Evolutionary conservation across 257 asterid species (phyloP), one percentile per base, ranked within the genome.

Genomic region (Solanum sparsipilum): DNA sequence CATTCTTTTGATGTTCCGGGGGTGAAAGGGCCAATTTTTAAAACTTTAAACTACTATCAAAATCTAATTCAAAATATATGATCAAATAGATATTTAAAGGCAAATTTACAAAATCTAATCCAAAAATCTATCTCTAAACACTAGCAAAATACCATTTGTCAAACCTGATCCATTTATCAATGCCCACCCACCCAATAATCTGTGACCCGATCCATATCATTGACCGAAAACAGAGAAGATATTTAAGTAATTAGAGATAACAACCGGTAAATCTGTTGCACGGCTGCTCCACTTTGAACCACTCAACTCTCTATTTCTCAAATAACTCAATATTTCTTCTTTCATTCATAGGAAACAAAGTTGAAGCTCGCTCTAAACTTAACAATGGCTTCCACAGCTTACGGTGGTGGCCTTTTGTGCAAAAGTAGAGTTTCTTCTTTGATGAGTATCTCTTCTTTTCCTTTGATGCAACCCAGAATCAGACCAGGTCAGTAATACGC

Each of bases 341-440:
- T 1, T 79, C 67, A 79, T 44, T 79, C 25, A 44, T 78, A n/a
- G 8, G 7, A 15, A 39, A 38, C 16, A 25, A 3, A 29, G 9
- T 7, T 8, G 32, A 31, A 31, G 67, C 10, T 27, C 25, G 0
- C 0, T 46, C 16, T 15, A 82, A 48, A 29, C 13, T 79, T 41
- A 27, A 82, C 44, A 88, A 93, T 93, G 98, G 95, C 92, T 41
- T 87, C 93, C 52, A 70, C 88, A 23, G 83, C 93, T 13, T 88
- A 90, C 13, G 82, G 89, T 27, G 85, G 88, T 88, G 84, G 70
- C 90, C 58, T 88, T 75, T 58, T 89, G 13, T 88, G 89, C 92
- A 91, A 86, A 88, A 89, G 13, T 81, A 87, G 90, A 87, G 73
- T 88, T 21, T 88, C 90, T 91, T 84, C 93, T 84, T 83, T 73